Evolutionary conservation across 345 rosid genomes (phyloP), one percentile per base, ranked within the genome.

Genomic region (Cardamine chenopodiifolia): DNA sequence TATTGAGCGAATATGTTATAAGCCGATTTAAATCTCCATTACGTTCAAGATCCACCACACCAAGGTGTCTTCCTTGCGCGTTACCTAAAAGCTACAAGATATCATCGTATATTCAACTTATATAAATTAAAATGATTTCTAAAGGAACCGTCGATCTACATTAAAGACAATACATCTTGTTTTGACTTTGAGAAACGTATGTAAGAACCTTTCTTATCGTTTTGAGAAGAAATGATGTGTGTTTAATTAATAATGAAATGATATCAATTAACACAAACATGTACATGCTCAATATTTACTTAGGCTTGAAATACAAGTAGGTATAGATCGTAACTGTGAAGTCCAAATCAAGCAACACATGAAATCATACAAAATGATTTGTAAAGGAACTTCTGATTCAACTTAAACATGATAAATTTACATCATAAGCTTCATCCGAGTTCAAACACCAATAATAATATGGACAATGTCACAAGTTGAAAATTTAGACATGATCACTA

Each of bases 301-400:
- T n/a, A 55, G 15, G 49, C 71, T 53, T 73, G 50, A 34, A 44
- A 64, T 32, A 20, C 28, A 64, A 64, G 77, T 62, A 72, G 60
- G 47, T 56, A 44, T 73, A 65, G 57, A 56, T 31, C 55, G 71
- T 28, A 54, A 63, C 29, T 54, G 48, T 31, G 34, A 63, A 22
- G 58, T 73, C 29, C 22, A 31, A 65, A 65, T 28, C 9, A 72
- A 62, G 69, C 62, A 62, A 72, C 40, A 40, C 10, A 53, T 53
- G 14, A 28, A 52, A 72, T 72, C 55, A 72, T 72, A 39, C 25
- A 32, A 13, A 45, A 70, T 58, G 64, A 70, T 70, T 59, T 9
- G 31, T 31, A 53, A 62, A 61, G 22, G 28, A 52, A 62, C 55
- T 7, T 62, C 34, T 39, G 25, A 25, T 19, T 72, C 1, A 39